phyloP scores from a whole-genome alignment of 345 rosid genomes.

The Salix suchowensis region DNA sequence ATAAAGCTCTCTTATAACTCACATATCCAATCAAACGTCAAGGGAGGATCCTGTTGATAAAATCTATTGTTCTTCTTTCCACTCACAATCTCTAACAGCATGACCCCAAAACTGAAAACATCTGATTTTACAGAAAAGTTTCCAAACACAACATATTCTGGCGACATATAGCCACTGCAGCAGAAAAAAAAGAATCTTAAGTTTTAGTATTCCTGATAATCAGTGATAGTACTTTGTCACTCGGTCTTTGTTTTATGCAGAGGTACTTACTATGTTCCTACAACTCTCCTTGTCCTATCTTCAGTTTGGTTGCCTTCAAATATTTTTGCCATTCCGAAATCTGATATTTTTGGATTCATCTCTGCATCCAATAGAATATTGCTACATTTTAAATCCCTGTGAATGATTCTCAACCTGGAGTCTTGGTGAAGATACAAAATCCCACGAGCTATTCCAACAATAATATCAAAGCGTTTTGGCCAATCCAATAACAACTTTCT shows the following conservation, averaged over 20 bases:
- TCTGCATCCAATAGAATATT: background rate
- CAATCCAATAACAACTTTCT: too few species aligned
- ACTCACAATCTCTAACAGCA: background rate
- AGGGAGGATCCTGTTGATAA: background rate
- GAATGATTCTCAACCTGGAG: constrained; percentile 18
- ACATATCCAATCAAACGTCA: constrained; percentile 7
- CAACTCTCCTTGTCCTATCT: constrained; percentile 43
- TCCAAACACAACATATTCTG: constrained; percentile 8
- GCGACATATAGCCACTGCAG: background rate
- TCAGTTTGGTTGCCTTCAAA: too few species aligned
- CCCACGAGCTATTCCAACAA: too few species aligned
- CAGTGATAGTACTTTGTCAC: too few species aligned
- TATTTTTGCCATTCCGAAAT: constrained; percentile 12
- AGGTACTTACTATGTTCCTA: constrained; percentile 66
- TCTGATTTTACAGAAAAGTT: constrained; percentile 17
- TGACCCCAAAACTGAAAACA: constrained; percentile 22
- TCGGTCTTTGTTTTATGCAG: background rate
- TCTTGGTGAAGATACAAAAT: too few species aligned
- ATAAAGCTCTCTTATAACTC: too few species aligned
- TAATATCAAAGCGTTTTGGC: too few species aligned
- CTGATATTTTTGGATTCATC: constrained; percentile 59
- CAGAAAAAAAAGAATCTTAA: background rate
- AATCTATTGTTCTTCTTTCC: background rate
- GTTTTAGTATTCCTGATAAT: background rate
- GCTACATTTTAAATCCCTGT: constrained; percentile 1